Base-by-base conservation (phyloP, 1,139 yeast species). In the Hemisphaericaspora xylanilytica region DNA sequence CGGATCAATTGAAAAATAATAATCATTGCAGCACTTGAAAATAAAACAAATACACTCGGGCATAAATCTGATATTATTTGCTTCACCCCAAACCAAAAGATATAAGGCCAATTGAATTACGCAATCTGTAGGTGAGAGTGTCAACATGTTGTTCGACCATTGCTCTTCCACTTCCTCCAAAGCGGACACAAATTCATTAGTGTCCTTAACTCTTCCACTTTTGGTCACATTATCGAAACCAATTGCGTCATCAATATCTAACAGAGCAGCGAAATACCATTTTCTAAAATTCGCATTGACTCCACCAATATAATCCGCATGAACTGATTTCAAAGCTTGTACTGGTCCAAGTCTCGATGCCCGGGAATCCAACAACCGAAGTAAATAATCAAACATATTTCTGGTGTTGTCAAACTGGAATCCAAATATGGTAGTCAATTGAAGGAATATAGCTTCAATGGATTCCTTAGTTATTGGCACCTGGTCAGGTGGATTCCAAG, bases 211-310 rank as follows among this genome's bases (percentile, higher is more conserved):
- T 40, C 59, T 65, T 17, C 67, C 67, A 42, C 58, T 60, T 15
- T 62, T 35, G 34, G 65, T 58, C 56, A 70, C 60, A 49, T 82
- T 81, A 55, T 85, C 74, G 70, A 81, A 81, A 2, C 90, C 92
- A 45, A 85, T 70, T 37, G 83, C 84, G 45, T 85, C 90, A 60
- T 89, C 96, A 50, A 87, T 69, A 61, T 87, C 95, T 45, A 88
- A 65, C 64, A 85, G 92, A 32, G 97, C 89, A 24, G 97, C 96
- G 65, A 92, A 88, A 63, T 87, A 92, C 98, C 98, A 92, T 59
- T 86, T 90, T 55, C 86, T 78, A 66, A 85, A 92, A 63, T 92
- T 92, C 22, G 97, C 84, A 46, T 88, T 79, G 48, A 85, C 85
- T 38, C 97, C 97, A 32, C 97, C 97, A 55, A 92, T 79, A 52